Conservation (phyloP, 805 yeast species). For the Tetrapisispora iriomotensis region DNA sequence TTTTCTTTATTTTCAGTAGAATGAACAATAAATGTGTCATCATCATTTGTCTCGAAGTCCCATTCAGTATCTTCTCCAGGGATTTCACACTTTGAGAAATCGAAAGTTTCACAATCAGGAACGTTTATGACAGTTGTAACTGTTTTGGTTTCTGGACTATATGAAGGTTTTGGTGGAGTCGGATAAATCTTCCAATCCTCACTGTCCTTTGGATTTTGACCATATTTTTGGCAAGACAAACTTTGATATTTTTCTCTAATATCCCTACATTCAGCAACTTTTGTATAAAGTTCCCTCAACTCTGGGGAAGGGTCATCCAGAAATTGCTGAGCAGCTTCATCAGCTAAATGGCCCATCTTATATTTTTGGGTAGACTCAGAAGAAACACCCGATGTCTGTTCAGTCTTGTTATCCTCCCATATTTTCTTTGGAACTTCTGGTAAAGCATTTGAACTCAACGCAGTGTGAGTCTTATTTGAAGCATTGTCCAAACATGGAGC, state of each 20-base stretch:
- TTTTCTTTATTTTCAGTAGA: constrained; percentile 27
- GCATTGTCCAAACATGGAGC: not conserved
- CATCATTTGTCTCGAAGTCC: constrained; percentile 46
- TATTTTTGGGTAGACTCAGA: constrained; percentile 12
- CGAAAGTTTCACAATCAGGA: constrained; percentile 37
- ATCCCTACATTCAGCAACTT: constrained; percentile 57
- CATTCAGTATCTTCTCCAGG: constrained; percentile 40
- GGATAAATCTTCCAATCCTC: constrained; percentile 79
- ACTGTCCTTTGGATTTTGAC: constrained; percentile 76
- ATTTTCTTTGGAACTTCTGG: constrained; percentile 12
- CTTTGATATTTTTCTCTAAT: constrained; percentile 68
- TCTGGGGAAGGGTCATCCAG: constrained; percentile 54
- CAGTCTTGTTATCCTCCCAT: constrained; percentile 1
- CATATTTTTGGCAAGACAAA: constrained; percentile 60
- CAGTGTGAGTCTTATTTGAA: constrained; percentile 5
- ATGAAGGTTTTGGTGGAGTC: constrained; percentile 85
- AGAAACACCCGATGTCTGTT: not conserved
- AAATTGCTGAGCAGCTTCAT: constrained; percentile 34
- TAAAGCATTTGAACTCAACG: constrained; percentile 21
- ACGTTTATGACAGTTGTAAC: constrained; percentile 33
- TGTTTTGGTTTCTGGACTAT: constrained; percentile 53
- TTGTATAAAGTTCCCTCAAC: constrained; percentile 49
- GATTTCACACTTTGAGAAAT: constrained; percentile 33
- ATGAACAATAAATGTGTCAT: constrained; percentile 62
- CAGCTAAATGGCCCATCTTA: constrained; percentile 38